Conservation (phyloP, 352 stramenopile species). For the Chloridella minuta region DNA sequence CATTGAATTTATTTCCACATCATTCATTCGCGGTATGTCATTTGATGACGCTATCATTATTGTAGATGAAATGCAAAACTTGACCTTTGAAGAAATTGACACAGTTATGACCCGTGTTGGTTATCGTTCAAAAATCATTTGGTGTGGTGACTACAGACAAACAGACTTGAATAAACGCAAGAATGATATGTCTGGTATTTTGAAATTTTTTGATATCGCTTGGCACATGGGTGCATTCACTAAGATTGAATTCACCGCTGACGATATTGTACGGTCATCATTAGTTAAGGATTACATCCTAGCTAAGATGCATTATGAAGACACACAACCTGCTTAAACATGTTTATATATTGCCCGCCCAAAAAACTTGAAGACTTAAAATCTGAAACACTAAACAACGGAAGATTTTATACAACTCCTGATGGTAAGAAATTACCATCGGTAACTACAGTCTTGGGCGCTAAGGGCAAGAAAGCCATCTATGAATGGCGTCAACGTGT, state of each 20-base stretch:
- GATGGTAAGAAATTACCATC: too few species aligned
- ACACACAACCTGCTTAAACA: background rate
- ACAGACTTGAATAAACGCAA: background rate
- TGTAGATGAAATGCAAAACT: constrained; percentile 7
- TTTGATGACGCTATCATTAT: background rate
- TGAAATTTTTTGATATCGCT: background rate
- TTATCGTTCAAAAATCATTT: background rate
- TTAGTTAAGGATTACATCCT: constrained; percentile 4
- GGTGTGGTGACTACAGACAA: background rate
- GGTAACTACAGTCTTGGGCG: too few species aligned
- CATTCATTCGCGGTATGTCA: background rate
- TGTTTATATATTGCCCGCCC: too few species aligned
- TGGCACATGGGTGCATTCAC: background rate
- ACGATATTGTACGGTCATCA: constrained; percentile 1
- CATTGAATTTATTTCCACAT: background rate
- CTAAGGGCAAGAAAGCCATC: too few species aligned
- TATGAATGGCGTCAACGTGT: too few species aligned
- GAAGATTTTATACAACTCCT: too few species aligned
- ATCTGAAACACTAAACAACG: too few species aligned
- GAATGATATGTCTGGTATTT: constrained; percentile 9
- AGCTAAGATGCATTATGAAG: background rate
- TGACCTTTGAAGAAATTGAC: background rate
- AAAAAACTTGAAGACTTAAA: too few species aligned
- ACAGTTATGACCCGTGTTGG: constrained; percentile 4
- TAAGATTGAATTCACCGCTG: background rate